phyloP scores from a whole-genome alignment of 73 alveolate species.

The Paramecium sexaurelia region DNA sequence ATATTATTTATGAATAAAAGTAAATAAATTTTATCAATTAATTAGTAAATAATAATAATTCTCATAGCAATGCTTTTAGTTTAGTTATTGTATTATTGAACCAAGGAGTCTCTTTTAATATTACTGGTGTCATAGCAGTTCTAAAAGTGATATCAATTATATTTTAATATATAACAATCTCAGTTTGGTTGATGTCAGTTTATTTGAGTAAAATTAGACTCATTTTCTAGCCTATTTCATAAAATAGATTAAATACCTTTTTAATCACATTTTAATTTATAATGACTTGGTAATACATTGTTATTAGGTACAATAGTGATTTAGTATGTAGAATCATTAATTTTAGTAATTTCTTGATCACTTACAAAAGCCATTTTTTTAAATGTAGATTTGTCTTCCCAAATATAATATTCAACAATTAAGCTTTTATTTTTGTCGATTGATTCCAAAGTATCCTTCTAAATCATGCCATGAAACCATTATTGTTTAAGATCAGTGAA shows the following conservation, averaged over 20 bases:
- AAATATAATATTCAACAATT: neutral
- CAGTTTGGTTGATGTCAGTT: neutral
- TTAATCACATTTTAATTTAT: constrained; percentile 6
- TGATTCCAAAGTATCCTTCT: neutral
- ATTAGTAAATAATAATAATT: neutral
- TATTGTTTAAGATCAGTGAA: neutral
- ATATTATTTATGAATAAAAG: neutral
- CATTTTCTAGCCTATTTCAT: neutral
- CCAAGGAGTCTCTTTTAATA: neutral
- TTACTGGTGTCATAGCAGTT: constrained; percentile 1
- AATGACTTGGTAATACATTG: neutral
- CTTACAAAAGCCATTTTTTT: constrained; percentile 26
- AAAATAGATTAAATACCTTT: neutral
- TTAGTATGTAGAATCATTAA: neutral
- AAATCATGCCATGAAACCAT: constrained; percentile 31
- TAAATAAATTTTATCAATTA: neutral
- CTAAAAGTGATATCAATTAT: neutral
- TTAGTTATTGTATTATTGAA: constrained; percentile 7
- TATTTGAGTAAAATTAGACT: neutral
- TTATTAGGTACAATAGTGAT: neutral
- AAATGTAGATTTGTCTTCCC: constrained; percentile 22
- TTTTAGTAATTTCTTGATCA: neutral
- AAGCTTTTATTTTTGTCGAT: neutral
- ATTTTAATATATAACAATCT: neutral
- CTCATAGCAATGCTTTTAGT: neutral